Conservation (phyloP, 2,329 filamentous ascomycete species). For the Cytospora schulzeri region DNA sequence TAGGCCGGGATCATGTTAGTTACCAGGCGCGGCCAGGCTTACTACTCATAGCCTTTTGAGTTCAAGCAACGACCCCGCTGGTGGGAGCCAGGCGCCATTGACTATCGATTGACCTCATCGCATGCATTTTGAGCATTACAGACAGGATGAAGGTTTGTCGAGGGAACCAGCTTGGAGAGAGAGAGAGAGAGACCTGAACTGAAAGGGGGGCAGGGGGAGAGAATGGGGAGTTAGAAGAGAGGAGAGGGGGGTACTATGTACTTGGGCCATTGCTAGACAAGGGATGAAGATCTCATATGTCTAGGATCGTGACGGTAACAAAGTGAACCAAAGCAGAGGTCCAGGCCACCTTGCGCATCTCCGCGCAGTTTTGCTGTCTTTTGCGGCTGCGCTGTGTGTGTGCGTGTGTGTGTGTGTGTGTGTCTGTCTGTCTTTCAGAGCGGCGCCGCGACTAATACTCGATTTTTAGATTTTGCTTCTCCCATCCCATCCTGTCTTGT, state of each 20-base stretch:
- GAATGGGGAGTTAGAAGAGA: neutral
- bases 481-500: neutral
- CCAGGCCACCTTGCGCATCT: slow-evolving; percentile 4
- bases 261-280: slow-evolving; percentile 15
- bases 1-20: neutral
- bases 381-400: neutral
- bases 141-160: neutral
- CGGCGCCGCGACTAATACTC: slow-evolving; percentile 9
- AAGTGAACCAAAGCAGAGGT: slow-evolving; percentile 9
- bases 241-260: neutral
- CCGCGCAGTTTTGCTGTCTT: slow-evolving; percentile 3
- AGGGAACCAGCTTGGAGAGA: neutral
- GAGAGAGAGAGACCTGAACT: neutral
- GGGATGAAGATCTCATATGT: slow-evolving; percentile 16
- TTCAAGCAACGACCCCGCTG: neutral
- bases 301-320: slow-evolving; percentile 18
- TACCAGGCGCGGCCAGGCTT: neutral
- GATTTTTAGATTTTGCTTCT: neutral
- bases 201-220: too few species aligned
- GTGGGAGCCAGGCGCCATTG: neutral
- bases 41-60: neutral
- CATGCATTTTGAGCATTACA: neutral
- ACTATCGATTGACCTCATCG: neutral
- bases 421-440: slow-evolving; percentile 7
- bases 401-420: slow-evolving; percentile 4